phyloP scores from a whole-genome alignment of 805 yeast genomes.

The Spathaspora passalidarum region DNA sequence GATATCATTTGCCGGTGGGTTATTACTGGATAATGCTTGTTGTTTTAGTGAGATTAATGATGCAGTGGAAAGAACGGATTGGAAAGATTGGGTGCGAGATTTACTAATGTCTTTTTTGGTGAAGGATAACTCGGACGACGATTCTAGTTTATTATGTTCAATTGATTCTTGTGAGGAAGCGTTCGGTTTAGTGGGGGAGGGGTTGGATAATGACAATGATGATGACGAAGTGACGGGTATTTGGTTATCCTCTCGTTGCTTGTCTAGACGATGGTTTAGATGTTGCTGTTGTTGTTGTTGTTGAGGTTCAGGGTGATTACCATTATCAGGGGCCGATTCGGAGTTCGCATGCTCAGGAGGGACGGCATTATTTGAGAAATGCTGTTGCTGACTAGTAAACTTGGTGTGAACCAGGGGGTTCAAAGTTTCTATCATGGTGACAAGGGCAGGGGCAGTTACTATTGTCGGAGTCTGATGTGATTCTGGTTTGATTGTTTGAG shows the following conservation, averaged over 20 bases:
- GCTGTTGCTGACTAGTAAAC: background rate
- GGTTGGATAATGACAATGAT: background rate
- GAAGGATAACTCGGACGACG: slow-evolving; percentile 23
- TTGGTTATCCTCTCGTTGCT: background rate
- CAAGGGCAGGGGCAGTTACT: background rate
- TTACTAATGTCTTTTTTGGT: slow-evolving; percentile 36
- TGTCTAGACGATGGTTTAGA: background rate
- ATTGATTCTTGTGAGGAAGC: background rate
- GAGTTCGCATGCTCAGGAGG: background rate
- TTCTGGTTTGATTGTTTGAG: background rate
- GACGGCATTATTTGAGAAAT: background rate
- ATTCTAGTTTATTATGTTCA: slow-evolving; percentile 4
- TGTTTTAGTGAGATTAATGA: slow-evolving; percentile 38
- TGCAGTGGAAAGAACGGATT: slow-evolving; percentile 43
- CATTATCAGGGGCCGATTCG: background rate
- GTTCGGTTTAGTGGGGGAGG: background rate
- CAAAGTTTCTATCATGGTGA: background rate
- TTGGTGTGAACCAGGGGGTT: background rate
- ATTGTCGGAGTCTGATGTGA: no score
- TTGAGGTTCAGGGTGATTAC: background rate
- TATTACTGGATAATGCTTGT: slow-evolving; percentile 13
- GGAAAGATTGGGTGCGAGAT: slow-evolving; percentile 41
- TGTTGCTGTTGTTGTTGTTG: background rate
- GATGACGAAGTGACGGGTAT: background rate
- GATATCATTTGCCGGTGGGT: no score